Evolutionary conservation across 768 basidiomycete species (phyloP), one percentile per base, ranked within the genome.

Genomic region (Russula emetica): DNA sequence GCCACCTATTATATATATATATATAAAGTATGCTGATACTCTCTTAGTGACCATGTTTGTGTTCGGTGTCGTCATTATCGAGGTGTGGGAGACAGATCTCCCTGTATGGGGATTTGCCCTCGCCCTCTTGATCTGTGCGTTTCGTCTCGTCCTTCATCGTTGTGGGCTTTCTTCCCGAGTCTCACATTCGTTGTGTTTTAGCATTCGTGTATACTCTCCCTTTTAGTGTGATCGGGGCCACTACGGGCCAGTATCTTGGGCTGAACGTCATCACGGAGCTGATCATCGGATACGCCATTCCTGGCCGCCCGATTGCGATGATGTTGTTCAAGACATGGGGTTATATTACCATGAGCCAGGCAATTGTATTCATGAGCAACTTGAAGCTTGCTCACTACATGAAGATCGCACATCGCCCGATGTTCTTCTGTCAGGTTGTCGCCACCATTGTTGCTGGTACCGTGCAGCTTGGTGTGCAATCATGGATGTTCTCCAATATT

Each of bases 311-410:
- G 5, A 72, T 92, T 61, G 90, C 90, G 0, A 89, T 85, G 80
- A 90, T 92, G 90, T 77, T 92, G 78, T 91, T 91, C 81, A 92
- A 90, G 82, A 88, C 87, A 0, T 90, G 80, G 79, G 88, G 90
- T 36, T 89, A 88, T 69, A 85, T 86, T 61, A 85, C 83, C 55
- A 83, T 85, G 80, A 78, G 78, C 1, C 85, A 87, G 74, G 87
- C 89, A 1, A 71, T 91, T 50, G 75, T 75, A 44, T 92, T 92
- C 76, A 82, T 85, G 1, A 78, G 82, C 10, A 86, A 91, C 75
- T 85, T 92, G 71, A 92, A 93, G 74, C 85, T 90, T 54, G 88
- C 86, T 10, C 88, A 74, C 58, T 78, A 78, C 69, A 87, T 85
- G 85, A 88, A 88, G 75, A 80, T 92, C 55, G 85, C 88, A 4